Conservation (phyloP, 169 alveolate genomes). For the Plasmodium fragile region DNA sequence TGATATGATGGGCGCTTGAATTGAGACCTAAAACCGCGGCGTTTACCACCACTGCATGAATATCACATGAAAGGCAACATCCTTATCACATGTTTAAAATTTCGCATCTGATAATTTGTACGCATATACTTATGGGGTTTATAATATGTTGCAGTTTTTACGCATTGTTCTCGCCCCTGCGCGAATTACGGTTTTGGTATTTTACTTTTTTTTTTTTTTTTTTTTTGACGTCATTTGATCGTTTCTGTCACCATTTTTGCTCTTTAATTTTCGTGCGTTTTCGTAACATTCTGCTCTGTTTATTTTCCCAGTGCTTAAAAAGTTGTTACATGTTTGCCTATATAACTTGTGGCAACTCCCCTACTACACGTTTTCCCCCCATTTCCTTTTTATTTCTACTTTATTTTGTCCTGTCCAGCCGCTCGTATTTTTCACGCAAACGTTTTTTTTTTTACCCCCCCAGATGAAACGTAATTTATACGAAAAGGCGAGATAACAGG, state of each 20-base stretch:
- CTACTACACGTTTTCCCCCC: background rate
- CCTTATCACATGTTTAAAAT: background rate
- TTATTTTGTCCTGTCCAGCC: background rate
- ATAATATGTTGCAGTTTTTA: background rate
- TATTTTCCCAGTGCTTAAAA: background rate
- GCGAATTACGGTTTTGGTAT: background rate
- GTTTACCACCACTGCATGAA: background rate
- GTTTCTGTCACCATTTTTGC: background rate
- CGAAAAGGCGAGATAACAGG: background rate
- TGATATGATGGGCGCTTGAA: background rate
- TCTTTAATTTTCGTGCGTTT: background rate
- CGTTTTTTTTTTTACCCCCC: background rate
- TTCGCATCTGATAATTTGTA: background rate
- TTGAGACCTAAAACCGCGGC: background rate
- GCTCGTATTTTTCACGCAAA: background rate
- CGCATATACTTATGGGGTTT: background rate
- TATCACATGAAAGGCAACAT: background rate
- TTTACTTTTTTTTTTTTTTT: background rate
- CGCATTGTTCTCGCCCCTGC: background rate
- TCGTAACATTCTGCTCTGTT: background rate
- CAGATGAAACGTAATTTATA: background rate
- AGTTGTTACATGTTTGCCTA: background rate
- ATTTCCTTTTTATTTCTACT: background rate
- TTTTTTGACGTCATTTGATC: background rate
- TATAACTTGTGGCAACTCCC: background rate